Evolutionary conservation across 2,329 filamentous ascomycete species (phyloP).

Genomic region (Fusarium acutatum): DNA sequence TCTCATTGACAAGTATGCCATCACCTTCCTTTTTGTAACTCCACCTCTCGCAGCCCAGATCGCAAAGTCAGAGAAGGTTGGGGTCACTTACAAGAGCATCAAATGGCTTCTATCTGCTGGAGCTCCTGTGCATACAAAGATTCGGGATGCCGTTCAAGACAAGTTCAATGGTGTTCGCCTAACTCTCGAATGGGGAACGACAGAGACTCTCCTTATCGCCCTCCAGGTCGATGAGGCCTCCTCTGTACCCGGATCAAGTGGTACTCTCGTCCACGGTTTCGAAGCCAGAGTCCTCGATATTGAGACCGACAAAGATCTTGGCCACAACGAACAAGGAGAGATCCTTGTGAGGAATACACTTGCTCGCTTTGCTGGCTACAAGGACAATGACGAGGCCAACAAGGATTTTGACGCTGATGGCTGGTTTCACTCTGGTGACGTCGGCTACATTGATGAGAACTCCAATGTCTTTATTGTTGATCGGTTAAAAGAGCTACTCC

Average conservation of each 20-base stretch:
- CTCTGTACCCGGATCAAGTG: not conserved
- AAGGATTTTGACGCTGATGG: not conserved
- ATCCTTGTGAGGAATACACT: not conserved
- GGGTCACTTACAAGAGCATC: not conserved
- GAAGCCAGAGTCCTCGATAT: not conserved
- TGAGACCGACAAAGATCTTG: not conserved
- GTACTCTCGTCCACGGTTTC: not conserved
- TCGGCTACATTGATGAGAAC: not conserved
- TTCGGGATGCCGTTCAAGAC: not conserved
- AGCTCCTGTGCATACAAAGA: not conserved
- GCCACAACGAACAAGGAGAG: not conserved
- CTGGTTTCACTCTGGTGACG: not conserved
- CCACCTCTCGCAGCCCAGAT: not conserved
- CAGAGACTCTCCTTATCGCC: not conserved
- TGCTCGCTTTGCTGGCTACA: not conserved
- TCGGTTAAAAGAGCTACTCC: not conserved
- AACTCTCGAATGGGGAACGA: not conserved
- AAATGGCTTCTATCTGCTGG: not conserved
- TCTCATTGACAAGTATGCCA: not conserved
- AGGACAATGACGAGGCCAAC: not conserved
- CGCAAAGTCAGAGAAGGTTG: not conserved
- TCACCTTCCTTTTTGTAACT: not conserved
- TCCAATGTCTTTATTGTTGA: not conserved
- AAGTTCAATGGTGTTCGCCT: not conserved
- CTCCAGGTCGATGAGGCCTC: not conserved